phyloP scores from a whole-genome alignment of 495 filamentous ascomycete species.

The Penicillium salamii region DNA sequence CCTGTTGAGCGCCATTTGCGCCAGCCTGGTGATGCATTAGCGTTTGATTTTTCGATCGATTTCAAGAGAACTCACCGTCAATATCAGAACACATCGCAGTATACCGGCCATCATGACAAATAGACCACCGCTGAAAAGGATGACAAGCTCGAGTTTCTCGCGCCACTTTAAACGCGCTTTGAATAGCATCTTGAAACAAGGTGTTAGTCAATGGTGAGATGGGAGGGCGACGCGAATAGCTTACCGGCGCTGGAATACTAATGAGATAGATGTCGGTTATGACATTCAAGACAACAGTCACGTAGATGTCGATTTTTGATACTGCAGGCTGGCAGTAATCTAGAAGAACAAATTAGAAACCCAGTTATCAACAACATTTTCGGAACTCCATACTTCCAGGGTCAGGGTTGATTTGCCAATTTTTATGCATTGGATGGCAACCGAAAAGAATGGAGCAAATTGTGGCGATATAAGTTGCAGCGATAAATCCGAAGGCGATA shows the following conservation, averaged over 20 bases:
- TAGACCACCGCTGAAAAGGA: conserved; percentile 58
- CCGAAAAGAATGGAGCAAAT: conserved; percentile 51
- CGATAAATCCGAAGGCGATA: conserved; percentile 51
- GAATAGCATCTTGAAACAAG: conserved; percentile 47
- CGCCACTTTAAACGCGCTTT: conserved; percentile 47
- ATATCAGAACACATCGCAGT: conserved; percentile 54
- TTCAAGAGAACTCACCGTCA: conserved; percentile 41
- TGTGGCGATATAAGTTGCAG: conserved; percentile 51
- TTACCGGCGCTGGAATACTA: conserved; percentile 52
- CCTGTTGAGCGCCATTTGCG: conserved; percentile 49
- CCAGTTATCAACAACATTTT: not conserved
- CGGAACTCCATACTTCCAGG: conserved; percentile 48
- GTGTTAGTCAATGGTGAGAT: not conserved
- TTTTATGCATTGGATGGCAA: conserved; percentile 51
- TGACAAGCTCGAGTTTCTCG: conserved; percentile 51
- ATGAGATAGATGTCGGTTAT: conserved; percentile 55
- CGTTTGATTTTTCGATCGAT: not conserved
- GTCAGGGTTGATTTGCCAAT: conserved; percentile 58
- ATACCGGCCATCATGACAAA: conserved; percentile 60
- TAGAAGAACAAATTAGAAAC: conserved; percentile 6
- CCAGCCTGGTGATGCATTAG: conserved; percentile 28
- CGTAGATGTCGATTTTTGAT: conserved; percentile 45
- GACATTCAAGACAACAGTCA: conserved; percentile 51
- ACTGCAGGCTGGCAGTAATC: conserved; percentile 47
- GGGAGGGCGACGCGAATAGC: not conserved